These are phyloP conservation scores for Rhizopogon vulgaris DNA, from an alignment of 768 basidiomycete genomes.

Conservation along the genomic window DNA sequence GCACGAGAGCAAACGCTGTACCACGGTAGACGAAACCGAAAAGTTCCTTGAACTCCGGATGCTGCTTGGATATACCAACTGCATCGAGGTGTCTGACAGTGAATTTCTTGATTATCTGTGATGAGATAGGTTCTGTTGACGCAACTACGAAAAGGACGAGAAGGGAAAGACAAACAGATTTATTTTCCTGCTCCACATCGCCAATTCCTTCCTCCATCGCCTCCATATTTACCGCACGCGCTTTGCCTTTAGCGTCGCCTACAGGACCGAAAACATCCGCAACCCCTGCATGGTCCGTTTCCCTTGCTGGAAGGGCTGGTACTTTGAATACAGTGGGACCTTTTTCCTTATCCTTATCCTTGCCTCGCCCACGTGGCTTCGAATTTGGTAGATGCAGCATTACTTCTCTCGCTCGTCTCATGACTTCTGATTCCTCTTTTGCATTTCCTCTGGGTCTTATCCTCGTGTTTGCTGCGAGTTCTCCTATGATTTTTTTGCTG, in stretches of 20 bases:
- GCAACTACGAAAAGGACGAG: neutral
- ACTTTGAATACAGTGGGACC: constrained; percentile 34
- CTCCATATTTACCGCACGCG: constrained; percentile 22
- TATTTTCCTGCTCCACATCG: constrained; percentile 53
- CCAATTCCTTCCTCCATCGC: constrained; percentile 15
- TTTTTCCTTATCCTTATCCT: constrained; percentile 11
- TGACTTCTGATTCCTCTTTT: constrained; percentile 22
- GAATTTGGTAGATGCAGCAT: constrained; percentile 33
- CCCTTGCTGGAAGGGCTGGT: constrained; percentile 37
- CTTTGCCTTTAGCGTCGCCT: constrained; percentile 35
- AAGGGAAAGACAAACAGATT: constrained; percentile 39
- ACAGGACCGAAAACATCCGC: constrained; percentile 27
- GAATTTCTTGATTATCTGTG: constrained; percentile 35
- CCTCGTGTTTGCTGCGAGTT: constrained; percentile 16
- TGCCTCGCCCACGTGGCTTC: neutral
- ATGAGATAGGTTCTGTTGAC: neutral
- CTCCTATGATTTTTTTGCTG: constrained; percentile 5
- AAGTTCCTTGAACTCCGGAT: constrained; percentile 35
- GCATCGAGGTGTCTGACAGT: constrained; percentile 26
- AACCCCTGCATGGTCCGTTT: constrained; percentile 3
- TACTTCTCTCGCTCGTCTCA: constrained; percentile 30
- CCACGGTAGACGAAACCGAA: constrained; percentile 36
- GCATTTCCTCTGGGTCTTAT: constrained; percentile 18
- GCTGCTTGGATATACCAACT: constrained; percentile 28
- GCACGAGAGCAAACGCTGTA: constrained; percentile 33